Base-by-base conservation (phyloP, 2,329 filamentous ascomycete species). In the Purpureocillium takamizusanense region DNA sequence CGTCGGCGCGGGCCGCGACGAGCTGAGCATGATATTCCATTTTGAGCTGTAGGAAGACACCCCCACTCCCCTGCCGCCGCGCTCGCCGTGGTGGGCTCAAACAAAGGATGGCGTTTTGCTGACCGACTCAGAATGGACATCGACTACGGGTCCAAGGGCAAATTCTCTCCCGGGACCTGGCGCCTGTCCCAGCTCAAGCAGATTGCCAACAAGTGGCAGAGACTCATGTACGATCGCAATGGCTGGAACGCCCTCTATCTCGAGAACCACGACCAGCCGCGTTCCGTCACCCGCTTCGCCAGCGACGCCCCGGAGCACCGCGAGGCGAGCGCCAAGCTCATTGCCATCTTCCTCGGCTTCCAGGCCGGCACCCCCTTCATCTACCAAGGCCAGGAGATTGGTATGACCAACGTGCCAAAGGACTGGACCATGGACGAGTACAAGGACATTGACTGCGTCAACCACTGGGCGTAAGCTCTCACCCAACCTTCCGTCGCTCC, bases 21-120 rank as follows among this genome's bases (percentile, higher is more conserved):
- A 84, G 51, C 59, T 85, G 33, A 78, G 74, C 53, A 85, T 85
- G 78, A 79, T 85, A 28, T 85, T 86, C 58, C 76, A 83, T 48
- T 86, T 86, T 51, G 80, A 84, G 41, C 63, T 76, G 69, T 72
- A 49, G 50, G 65, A 53, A 16, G 30, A 32, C 13, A 16, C 17
- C 34, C 42, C 23, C n/a, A 25, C 21, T 10, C 21, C 21, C 21
- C 21, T n/a, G n/a, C n/a, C n/a, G n/a, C n/a, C n/a, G n/a, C n/a
- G n/a, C n/a, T n/a, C n/a, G n/a, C n/a, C n/a, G n/a, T n/a, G n/a
- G n/a, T n/a, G n/a, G n/a, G n/a, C n/a, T n/a, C n/a, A n/a, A n/a
- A n/a, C n/a, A 25, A 6, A 25, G 21, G 21, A 5, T 25, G 21
- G 10, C 21, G 5, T 25, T 5, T 25, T 5, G 21, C n/a, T n/a